Evolutionary conservation across 164 flowering plant species (phyloP), one percentile per base, ranked within the genome.

Genomic region (Vitis amurensis): DNA sequence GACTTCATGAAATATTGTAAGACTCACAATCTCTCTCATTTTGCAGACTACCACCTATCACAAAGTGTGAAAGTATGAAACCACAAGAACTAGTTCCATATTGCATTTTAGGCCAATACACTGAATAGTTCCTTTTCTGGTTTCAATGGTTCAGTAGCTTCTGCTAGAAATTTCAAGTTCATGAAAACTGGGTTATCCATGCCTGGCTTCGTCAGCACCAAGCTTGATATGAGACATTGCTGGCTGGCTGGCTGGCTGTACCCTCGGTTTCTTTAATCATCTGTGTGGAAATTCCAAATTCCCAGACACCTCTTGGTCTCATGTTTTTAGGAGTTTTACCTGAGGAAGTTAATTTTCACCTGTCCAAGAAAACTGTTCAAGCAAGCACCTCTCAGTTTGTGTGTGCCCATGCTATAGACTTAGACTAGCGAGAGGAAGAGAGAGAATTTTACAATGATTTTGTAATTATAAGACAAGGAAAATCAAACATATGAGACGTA

Each of bases 401-500:
- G 27, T 52, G 58, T 52, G 68, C 68, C 68, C 56, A 51, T 51
- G 4, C 55, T 17, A 47, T 48, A 47, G 51, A 63, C 27, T 47
- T 62, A 9, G 13, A 47, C 0, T 23, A 0, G 27, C 27, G 27
- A 3, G 62, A 30, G 66, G 3, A 51, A 44, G 52, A 62, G 50
- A 5, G 61, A 19, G 63, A 47, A 17, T 37, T 30, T 8, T 3
- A 55, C 8, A 76, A 73, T 73, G 77, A 80, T 74, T 71, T 55
- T 52, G 61, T 37, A 61, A 73, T 80, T 63, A 68, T 68, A 44
- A 9, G 47, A 49, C 49, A 29, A 57, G 52, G 67, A 6, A 37
- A 37, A 64, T 52, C 49, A 67, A 31, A 53, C 6, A 6, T 37
- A 27, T 8, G 11, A 4, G 14, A 55, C 27, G 78, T 77, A 74